Evolutionary conservation across 192 early-diverging fungal genomes (phyloP).

Genomic region (Geranomyces variabilis): DNA sequence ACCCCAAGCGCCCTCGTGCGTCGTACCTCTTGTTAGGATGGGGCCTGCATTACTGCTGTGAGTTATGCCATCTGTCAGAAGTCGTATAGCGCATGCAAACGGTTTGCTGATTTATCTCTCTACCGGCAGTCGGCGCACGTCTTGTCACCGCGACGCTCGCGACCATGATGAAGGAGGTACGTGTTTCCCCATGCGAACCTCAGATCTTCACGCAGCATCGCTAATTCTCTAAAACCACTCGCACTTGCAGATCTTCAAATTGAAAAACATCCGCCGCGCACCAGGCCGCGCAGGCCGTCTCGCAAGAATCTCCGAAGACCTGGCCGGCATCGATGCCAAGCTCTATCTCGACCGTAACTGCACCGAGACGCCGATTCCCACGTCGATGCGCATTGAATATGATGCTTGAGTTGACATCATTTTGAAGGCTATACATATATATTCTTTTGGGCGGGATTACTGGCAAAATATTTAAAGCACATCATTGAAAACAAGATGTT

Average conservation of each 20-base stretch:
- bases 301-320: background rate
- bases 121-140: background rate
- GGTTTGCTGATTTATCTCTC: too few relatives aligned
- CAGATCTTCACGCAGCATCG: background rate
- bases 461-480: too few relatives aligned
- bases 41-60: slow-evolving; percentile 11
- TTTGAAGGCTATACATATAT: too few relatives aligned
- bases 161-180: slow-evolving; percentile 17
- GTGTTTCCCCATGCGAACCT: too few relatives aligned
- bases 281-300: slow-evolving; percentile 6
- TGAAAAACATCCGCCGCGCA: slow-evolving; percentile 12
- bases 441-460: too few relatives aligned
- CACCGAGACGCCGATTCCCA: slow-evolving; percentile 12
- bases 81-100: background rate
- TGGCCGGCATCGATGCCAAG: slow-evolving; percentile 6
- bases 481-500: too few relatives aligned
- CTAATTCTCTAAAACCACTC: too few relatives aligned
- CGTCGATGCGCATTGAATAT: background rate
- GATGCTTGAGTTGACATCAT: too few relatives aligned
- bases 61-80: too few relatives aligned
- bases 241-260: slow-evolving; percentile 1
- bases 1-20: background rate
- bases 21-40: slow-evolving; percentile 1
- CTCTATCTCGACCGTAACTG: slow-evolving; percentile 12
- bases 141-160: slow-evolving; percentile 6